Percentiles rank a stretch among this genome's conserved stretches.
phyloP scores from a whole-genome alignment of 2,329 filamentous ascomycete genomes.

The Zopfia rhizophila region DNA sequence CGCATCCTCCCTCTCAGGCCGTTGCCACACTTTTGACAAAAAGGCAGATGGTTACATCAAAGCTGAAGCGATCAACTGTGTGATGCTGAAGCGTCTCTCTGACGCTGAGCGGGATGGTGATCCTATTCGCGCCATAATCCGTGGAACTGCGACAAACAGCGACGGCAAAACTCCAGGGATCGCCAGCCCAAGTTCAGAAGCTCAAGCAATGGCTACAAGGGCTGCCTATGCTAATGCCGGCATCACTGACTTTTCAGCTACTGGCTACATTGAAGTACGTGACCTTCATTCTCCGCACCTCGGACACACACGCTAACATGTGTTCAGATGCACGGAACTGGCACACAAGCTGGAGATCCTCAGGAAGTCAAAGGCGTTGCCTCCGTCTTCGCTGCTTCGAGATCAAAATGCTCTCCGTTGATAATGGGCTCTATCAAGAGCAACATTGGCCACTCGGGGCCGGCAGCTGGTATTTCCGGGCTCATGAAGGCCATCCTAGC shows the following conservation, averaged over 20 bases:
- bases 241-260: constrained; percentile 19
- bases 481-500: constrained; percentile 31
- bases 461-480: constrained; percentile 19
- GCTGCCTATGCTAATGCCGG: constrained; percentile 1
- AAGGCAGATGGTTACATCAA: constrained; percentile 65
- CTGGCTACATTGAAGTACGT: constrained; percentile 4
- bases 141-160: constrained; percentile 48
- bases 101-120: constrained; percentile 67
- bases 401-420: no score
- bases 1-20: constrained; percentile 22
- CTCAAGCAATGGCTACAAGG: constrained; percentile 34
- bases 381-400: not conserved
- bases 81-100: constrained; percentile 65
- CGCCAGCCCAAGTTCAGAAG: constrained; percentile 66
- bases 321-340: constrained; percentile 67
- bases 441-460: constrained; percentile 29
- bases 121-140: constrained; percentile 54
- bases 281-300: no score
- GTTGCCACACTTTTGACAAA: constrained; percentile 34
- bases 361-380: constrained; percentile 11
- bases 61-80: constrained; percentile 67
- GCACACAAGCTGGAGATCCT: constrained; percentile 58
- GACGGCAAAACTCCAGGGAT: constrained; percentile 65
- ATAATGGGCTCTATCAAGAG: constrained; percentile 26
- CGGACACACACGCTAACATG: no score